Conservation (phyloP, 2,329 filamentous ascomycete species). For the Aspergillus alliaceus region DNA sequence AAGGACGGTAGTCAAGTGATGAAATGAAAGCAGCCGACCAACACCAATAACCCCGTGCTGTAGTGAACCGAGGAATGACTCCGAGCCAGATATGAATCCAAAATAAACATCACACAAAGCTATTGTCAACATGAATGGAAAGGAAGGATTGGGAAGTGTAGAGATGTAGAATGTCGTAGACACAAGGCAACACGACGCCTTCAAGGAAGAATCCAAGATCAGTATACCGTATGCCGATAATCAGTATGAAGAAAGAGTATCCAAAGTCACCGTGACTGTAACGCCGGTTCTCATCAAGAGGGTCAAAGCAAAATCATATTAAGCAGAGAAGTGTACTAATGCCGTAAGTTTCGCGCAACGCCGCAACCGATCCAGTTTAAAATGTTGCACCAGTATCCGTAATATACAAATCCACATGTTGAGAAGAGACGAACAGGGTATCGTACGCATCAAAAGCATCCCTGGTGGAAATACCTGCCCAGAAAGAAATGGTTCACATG, state of each 20-base stretch:
- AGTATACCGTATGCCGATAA: neutral
- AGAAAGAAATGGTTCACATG: conserved; percentile 8
- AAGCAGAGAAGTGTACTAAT: conserved; percentile 10
- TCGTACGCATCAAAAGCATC: conserved; percentile 18
- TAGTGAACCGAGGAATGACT: neutral
- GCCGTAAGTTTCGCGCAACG: conserved; percentile 16
- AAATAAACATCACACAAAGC: neutral
- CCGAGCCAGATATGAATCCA: neutral
- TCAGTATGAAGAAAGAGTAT: neutral
- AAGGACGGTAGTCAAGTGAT: neutral
- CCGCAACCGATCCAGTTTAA: conserved; percentile 24
- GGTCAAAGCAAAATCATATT: conserved; percentile 2
- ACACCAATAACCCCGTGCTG: neutral
- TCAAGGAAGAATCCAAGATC: neutral
- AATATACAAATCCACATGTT: conserved; percentile 26
- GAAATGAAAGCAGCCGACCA: neutral
- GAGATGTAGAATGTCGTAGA: neutral
- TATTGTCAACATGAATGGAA: conserved; percentile 1
- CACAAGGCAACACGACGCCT: neutral
- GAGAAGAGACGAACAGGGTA: conserved; percentile 23
- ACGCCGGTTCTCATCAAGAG: conserved; percentile 1
- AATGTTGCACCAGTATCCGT: conserved; percentile 23
- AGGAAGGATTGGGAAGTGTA: neutral
- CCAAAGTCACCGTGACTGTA: neutral
- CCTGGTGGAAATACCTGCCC: neutral